Evolutionary conservation across 148 eudicot genomes (phyloP), one percentile per base, ranked within the genome.

Genomic region (Vaccinium darrowii): DNA sequence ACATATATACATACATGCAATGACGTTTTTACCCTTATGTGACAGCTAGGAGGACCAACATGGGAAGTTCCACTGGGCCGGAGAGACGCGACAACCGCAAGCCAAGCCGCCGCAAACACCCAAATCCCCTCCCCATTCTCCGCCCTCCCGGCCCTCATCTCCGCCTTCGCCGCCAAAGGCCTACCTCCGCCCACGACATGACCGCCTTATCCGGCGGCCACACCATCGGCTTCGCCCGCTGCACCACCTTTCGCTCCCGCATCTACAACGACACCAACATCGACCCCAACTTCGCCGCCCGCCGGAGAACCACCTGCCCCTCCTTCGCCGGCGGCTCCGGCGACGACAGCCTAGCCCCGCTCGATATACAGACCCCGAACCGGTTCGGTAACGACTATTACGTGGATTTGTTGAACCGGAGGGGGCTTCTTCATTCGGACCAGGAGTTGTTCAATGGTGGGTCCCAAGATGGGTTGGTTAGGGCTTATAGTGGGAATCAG

Each of bases 171-270:
- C 11, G 49, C 78, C 84, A 88, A 93, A 53, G 88, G 88, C 52
- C 87, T 93, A 19, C 50, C n/a, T n/a, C 63, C 19, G 86, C 84
- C 63, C 67, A 80, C 1, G 95, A 93, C 56, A 88, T 93, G 91
- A 89, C 91, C 27, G 91, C 91, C 36, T 92, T 91, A 23, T 91
- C 93, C 1, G 95, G 95, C 7, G 89, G 86, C 82, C 95, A 92
- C 90, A 90, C 95, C 43, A 85, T 92, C 53, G 93, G 93, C 52
- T 87, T 73, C 18, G 92, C 91, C 54, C 90, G 84, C 8, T 92
- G 95, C 85, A 14, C 19, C 78, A 88, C 83, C 85, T 92, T 90
- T 82, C 82, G 91, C 1, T 15, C 84, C 81, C 93, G 84, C 79
- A 83, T 92, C 23, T 88, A 91, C 87, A 89, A 87, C 63, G 92